These are phyloP conservation scores for Lachnellula arida DNA, from an alignment of 2,329 filamentous ascomycete genomes.

Conservation along the genomic window DNA sequence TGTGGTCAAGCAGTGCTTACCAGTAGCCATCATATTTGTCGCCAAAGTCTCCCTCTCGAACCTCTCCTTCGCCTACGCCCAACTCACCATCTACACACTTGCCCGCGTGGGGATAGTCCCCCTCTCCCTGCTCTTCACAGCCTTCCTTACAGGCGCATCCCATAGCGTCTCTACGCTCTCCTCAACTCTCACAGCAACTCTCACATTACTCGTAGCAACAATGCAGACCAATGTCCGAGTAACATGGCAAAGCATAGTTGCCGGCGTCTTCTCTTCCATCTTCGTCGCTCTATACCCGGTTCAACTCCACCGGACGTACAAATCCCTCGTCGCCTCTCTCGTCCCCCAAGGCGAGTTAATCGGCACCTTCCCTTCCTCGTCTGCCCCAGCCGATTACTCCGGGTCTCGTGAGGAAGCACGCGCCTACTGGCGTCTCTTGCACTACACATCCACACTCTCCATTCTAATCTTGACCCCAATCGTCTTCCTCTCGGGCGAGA, in stretches of 20 bases:
- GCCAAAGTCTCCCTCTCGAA: slow-evolving; percentile 48
- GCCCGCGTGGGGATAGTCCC: slow-evolving; percentile 48
- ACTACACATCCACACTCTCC: slow-evolving; percentile 47
- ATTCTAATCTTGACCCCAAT: slow-evolving; percentile 45
- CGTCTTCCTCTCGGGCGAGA: slow-evolving; percentile 45
- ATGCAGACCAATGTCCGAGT: slow-evolving; percentile 42
- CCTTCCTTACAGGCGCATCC: slow-evolving; percentile 41
- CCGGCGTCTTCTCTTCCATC: slow-evolving; percentile 46
- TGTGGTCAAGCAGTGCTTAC: slow-evolving; percentile 43
- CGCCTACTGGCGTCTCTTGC: slow-evolving; percentile 46
- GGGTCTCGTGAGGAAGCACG: slow-evolving; percentile 42
- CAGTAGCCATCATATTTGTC: slow-evolving; percentile 45
- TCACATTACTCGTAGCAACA: slow-evolving; percentile 46
- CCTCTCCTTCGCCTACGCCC: slow-evolving; percentile 49
- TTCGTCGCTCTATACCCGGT: slow-evolving; percentile 50
- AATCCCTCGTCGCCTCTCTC: slow-evolving; percentile 40
- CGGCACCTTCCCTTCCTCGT: slow-evolving; percentile 30
- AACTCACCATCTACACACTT: slow-evolving; percentile 47
- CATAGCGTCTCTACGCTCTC: slow-evolving; percentile 45
- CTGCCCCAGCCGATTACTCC: slow-evolving; percentile 24
- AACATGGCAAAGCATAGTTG: slow-evolving; percentile 47
- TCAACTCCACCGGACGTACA: slow-evolving; percentile 45
- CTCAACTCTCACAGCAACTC: slow-evolving; percentile 44
- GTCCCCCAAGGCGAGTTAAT: slow-evolving; percentile 41
- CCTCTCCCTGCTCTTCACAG: slow-evolving; percentile 44